Evolutionary conservation across 179 eudicot species (phyloP), one percentile per base, ranked within the genome.

Genomic region (Nepenthes alata): DNA sequence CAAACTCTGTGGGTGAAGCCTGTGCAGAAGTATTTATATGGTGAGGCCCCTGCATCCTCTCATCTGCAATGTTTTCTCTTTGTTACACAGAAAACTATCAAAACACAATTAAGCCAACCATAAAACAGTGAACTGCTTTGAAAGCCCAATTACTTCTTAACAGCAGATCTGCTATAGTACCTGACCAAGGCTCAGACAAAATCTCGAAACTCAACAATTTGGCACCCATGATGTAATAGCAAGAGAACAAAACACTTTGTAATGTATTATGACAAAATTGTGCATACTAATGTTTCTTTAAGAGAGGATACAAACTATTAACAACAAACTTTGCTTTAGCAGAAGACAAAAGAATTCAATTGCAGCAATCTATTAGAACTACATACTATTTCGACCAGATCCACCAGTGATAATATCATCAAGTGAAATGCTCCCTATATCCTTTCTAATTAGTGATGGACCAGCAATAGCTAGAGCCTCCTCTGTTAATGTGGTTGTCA

Each of bases 341-440:
- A 38, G 64, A 57, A 44, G 63, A 60, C 62, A 11, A 15, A 63
- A 60, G 64, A 63, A 38, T 45, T 54, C 69, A 58, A 35, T 57
- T 48, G 60, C 59, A 69, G 45, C 56, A 44, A 62, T 37, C 76
- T 74, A 70, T 52, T 52, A 69, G 61, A 84, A 66, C 88, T 88
- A 86, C 97, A 82, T 86, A 91, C 97, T 84, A 84, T 70, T 71
- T 61, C 10, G 67, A 79, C 80, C 71, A 79, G 87, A 79, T 78
- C 87, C 94, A 69, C 97, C 97, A 82, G 68, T 81, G 81, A 88
- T 71, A 64, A 91, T 82, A 75, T 91, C 97, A 73, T 81, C 81
- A 72, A 91, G 67, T 64, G 89, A 79, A 69, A 91, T 75, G 76
- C 72, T 83, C 77, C 95, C 91, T 68, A 91, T 88, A 34, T 91